Evolutionary conservation across 2,329 filamentous ascomycete genomes (phyloP), one percentile per base, ranked within the genome.

Genomic region (Claviceps digitariae): DNA sequence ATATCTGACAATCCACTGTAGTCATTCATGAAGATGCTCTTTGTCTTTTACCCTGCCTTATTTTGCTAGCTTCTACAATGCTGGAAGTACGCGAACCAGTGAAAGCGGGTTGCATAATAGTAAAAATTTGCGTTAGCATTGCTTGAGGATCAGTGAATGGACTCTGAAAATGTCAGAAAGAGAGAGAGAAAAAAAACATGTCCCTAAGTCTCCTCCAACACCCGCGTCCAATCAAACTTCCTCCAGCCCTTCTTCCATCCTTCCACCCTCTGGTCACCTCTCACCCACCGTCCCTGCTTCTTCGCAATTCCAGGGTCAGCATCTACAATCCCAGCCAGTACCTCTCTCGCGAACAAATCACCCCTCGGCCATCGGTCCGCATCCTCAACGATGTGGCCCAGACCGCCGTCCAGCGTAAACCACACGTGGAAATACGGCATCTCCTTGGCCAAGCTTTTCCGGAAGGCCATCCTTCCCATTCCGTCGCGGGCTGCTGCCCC

Each of bases 341-440:
- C 81, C 70, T 97, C 93, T 52, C 93, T 75, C 2, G 93, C 93
- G 66, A 98, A 98, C 20, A 96, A 67, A 68, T 98, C 93, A 0
- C 91, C 91, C 61, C 78, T 81, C 0, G 94, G 94, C 93, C 93
- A 98, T 50, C 83, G 75, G 49, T 82, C 78, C 29, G 82, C 74
- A 61, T 98, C 87, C 69, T 98, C 93, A 0, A 98, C 87, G 9
- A 98, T 75, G 66, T 98, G 93, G 0, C 89, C 93, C 58, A 98
- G 70, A 0, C 93, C 93, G 2, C 93, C 93, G 64, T 98, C 90
- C 1, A 98, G 73, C 51, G 82, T 81, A 65, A 97, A 97, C 90
- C 91, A 98, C 21, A 84, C 91, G 67, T 98, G 93, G 63, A 98
- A 98, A 67, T 98, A 98, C 0, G 94, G 91, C 87, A 94, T 91